Evolutionary conservation across 2,329 filamentous ascomycete genomes (phyloP).

Genomic region (Lizonia empirigonia): DNA sequence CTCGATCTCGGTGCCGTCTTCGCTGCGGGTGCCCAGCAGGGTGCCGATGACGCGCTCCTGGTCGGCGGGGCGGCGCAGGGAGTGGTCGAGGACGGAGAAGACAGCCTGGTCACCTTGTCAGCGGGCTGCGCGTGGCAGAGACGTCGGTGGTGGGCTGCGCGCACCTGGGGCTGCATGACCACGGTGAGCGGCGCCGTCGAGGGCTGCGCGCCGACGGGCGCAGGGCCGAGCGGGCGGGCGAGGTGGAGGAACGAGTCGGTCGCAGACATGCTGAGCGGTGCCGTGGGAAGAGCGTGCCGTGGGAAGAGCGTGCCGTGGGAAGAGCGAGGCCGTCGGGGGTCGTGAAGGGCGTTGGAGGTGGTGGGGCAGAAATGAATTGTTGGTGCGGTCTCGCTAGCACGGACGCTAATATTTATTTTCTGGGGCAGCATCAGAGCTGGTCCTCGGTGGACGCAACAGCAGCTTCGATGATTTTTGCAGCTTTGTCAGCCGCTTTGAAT

Average conservation of each 20-base stretch:
- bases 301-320: slow-evolving; percentile 15
- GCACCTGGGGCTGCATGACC: slow-evolving; percentile 91
- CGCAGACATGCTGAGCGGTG: slow-evolving; percentile 72
- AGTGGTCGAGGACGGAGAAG: slow-evolving; percentile 81
- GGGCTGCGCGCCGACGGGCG: slow-evolving; percentile 76
- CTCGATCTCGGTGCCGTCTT: slow-evolving; percentile 96
- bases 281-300: slow-evolving; percentile 10
- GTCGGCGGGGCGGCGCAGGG: slow-evolving; percentile 86
- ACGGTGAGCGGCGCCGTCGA: slow-evolving; percentile 92
- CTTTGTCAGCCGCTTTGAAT: too few species aligned
- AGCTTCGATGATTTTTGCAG: not conserved
- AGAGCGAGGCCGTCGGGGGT: slow-evolving; percentile 17
- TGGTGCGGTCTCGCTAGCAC: slow-evolving; percentile 20
- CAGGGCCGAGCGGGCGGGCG: slow-evolving; percentile 85
- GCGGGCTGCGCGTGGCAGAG: slow-evolving; percentile 1
- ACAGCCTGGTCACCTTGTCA: slow-evolving; percentile 56
- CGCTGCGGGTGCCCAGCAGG: slow-evolving; percentile 87
- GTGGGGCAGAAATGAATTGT: slow-evolving; percentile 20
- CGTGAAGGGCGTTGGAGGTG: slow-evolving; percentile 23
- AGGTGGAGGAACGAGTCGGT: slow-evolving; percentile 92
- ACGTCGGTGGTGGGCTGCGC: slow-evolving; percentile 28
- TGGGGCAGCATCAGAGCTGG: slow-evolving; percentile 2
- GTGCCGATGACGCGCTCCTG: slow-evolving; percentile 97
- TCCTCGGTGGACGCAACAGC: too few species aligned
- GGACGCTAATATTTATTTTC: slow-evolving; percentile 21